Evolutionary conservation across 495 filamentous ascomycete species (phyloP), one percentile per base, ranked within the genome.

Genomic region (Talaromyces proteolyticus): DNA sequence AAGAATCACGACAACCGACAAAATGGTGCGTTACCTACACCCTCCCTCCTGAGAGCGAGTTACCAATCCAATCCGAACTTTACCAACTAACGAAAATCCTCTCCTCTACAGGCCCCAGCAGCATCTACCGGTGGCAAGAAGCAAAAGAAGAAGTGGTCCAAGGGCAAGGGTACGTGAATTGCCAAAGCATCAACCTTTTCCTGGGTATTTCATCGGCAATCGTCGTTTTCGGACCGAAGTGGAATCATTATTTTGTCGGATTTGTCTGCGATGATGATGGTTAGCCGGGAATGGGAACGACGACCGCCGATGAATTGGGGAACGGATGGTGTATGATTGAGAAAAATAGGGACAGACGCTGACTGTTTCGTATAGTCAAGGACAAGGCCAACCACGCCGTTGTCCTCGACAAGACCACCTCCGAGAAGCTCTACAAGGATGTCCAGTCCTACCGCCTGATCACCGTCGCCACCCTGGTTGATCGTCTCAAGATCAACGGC

Each of bases 101-200:
- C 53, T 16, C 42, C 38, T 53, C 49, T 40, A 55, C 52, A 85
- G 87, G 87, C 88, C 65, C 86, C 88, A 74, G 82, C 86, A 74
- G 78, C 84, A 72, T 74, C 87, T 72, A 70, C 79, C 59, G 89
- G 88, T 68, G 89, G 86, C 69, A 95, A 94, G 85, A 95, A 95
- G 80, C 88, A 92, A 72, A 95, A 96, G 89, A 97, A 97, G 89
- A 95, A 96, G 92, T 96, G 92, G 92, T 96, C 91, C 62, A 98
- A 96, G 89, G 94, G 90, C 75, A 96, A 96, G 84, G 88, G 88
- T 91, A 84, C 62, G 78, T 70, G 62, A 67, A 43, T 14, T 10
- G 29, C 29, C 4, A 34, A 34, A 34, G 2, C 29, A 8, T 34
- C n/a, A n/a, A n/a, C n/a, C n/a, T n/a, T n/a, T n/a, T n/a, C n/a